Evolutionary conservation across 768 basidiomycete genomes (phyloP).

Genomic region (Hemileccinum rubropunctum): DNA sequence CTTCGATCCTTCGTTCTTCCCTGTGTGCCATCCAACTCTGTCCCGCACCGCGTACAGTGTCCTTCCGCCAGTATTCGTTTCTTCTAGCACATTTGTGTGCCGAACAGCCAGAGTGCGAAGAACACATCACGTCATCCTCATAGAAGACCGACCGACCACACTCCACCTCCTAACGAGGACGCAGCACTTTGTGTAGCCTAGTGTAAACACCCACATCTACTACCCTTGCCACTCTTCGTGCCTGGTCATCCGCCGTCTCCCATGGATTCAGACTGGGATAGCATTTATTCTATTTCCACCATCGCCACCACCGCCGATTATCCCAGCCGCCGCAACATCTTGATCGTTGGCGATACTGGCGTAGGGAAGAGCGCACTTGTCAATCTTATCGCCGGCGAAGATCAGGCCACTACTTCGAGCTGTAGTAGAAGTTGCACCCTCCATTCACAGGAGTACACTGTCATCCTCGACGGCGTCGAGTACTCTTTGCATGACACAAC

Average conservation of each 20-base stretch:
- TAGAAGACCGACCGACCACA: too few species aligned
- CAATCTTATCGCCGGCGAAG: conserved; percentile 34
- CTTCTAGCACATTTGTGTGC: too few species aligned
- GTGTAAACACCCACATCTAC: too few species aligned
- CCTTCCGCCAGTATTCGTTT: too few species aligned
- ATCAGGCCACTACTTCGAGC: conserved; percentile 28
- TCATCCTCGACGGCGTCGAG: conserved; percentile 16
- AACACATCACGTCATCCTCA: too few species aligned
- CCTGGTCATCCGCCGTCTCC: too few species aligned
- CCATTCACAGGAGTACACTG: conserved; percentile 19
- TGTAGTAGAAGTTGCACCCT: conserved; percentile 37
- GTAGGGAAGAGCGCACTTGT: conserved; percentile 41
- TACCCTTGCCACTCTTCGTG: neutral
- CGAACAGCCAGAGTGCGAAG: too few species aligned
- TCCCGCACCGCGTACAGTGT: too few species aligned
- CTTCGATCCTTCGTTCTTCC: too few species aligned
- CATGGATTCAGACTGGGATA: conserved; percentile 14
- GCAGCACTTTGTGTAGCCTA: too few species aligned
- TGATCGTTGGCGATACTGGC: conserved; percentile 28
- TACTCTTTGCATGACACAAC: conserved; percentile 25
- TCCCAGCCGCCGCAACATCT: conserved; percentile 20
- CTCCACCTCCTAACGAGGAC: too few species aligned
- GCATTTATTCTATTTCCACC: conserved; percentile 11
- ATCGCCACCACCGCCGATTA: conserved; percentile 2
- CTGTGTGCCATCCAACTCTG: too few species aligned